Percentiles rank a stretch among this genome's conserved stretches.
phyloP scores from a whole-genome alignment of 768 basidiomycete genomes.

The Pholiota microspora region DNA sequence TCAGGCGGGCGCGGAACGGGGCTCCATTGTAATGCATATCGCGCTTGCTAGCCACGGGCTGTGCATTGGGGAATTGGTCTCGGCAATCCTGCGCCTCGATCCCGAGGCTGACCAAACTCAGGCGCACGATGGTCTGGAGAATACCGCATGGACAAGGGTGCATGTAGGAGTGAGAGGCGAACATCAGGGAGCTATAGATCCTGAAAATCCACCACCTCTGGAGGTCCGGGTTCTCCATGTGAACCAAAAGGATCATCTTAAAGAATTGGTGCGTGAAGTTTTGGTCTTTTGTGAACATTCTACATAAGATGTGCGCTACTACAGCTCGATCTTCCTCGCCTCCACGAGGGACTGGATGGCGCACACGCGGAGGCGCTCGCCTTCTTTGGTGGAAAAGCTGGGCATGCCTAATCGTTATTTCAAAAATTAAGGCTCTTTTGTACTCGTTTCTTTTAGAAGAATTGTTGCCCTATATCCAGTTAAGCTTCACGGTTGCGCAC shows the following conservation, averaged over 20 bases:
- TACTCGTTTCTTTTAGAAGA: too few species aligned
- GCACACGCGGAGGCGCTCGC: conserved; percentile 29
- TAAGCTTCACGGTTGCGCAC: too few species aligned
- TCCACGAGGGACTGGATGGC: conserved; percentile 21
- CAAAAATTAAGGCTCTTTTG: too few species aligned
- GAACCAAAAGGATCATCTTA: conserved; percentile 35
- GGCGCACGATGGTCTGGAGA: conserved; percentile 48
- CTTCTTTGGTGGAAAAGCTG: conserved; percentile 31
- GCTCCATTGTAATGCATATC: conserved; percentile 46
- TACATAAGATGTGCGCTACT: not conserved
- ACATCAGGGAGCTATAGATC: conserved; percentile 22
- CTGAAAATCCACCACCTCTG: conserved; percentile 26
- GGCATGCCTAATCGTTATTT: not conserved
- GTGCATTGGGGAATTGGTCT: conserved; percentile 62
- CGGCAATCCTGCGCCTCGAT: conserved; percentile 50
- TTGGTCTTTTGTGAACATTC: not conserved
- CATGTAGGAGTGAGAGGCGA: conserved; percentile 35
- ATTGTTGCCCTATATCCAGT: too few species aligned
- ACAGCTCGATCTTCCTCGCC: conserved; percentile 14
- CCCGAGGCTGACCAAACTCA: conserved; percentile 39
- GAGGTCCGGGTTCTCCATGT: conserved; percentile 34
- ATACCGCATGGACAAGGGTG: conserved; percentile 75
- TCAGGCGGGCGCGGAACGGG: conserved; percentile 19
- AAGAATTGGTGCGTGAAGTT: conserved; percentile 21
- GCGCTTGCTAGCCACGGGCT: conserved; percentile 75